Conservation (phyloP, 805 yeast species). For the Candida sakaeoensis region DNA sequence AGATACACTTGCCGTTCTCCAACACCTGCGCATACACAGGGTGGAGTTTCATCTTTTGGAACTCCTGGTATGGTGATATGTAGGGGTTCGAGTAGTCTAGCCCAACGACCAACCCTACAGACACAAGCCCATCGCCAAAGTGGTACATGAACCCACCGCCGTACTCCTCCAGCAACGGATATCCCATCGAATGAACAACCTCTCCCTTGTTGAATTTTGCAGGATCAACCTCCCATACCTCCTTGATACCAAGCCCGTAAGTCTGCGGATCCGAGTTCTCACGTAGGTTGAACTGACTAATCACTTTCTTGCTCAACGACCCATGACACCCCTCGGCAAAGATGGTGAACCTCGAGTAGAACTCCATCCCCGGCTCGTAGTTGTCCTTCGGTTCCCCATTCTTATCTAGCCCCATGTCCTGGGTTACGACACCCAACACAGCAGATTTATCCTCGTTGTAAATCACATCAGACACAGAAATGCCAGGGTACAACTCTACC, state of each 20-base stretch:
- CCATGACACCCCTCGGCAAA: conserved; percentile 99
- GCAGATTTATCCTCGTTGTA: conserved; percentile 50
- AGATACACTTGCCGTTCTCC: conserved; percentile 86
- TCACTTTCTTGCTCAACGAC: conserved; percentile 75
- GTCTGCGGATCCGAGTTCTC: conserved; percentile 71
- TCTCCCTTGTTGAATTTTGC: conserved; percentile 76
- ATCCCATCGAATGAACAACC: conserved; percentile 87
- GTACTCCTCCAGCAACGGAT: conserved; percentile 70
- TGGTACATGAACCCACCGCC: conserved; percentile 99
- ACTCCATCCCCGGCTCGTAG: conserved; percentile 97
- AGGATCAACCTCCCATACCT: conserved; percentile 92
- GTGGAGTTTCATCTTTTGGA: conserved; percentile 90
- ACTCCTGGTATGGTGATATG: conserved; percentile 92
- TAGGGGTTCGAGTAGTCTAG: conserved; percentile 94
- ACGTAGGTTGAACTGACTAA: conserved; percentile 66
- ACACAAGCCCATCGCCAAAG: conserved; percentile 87
- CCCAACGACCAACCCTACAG: conserved; percentile 93
- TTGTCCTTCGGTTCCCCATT: conserved; percentile 72
- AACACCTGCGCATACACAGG: conserved; percentile 74
- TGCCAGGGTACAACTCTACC: conserved; percentile 89
- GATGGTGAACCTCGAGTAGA: conserved; percentile 83
- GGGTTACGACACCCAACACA: conserved; percentile 89
- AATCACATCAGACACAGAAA: conserved; percentile 76
- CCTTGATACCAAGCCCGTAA: conserved; percentile 93
- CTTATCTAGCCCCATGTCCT: conserved; percentile 82